A percentile compares a stretch with the other conserved stretches of the same genome.
These are phyloP conservation scores for Furcasterigmium furcatum DNA, from an alignment of 2,329 filamentous ascomycete genomes.

Conservation along the genomic window DNA sequence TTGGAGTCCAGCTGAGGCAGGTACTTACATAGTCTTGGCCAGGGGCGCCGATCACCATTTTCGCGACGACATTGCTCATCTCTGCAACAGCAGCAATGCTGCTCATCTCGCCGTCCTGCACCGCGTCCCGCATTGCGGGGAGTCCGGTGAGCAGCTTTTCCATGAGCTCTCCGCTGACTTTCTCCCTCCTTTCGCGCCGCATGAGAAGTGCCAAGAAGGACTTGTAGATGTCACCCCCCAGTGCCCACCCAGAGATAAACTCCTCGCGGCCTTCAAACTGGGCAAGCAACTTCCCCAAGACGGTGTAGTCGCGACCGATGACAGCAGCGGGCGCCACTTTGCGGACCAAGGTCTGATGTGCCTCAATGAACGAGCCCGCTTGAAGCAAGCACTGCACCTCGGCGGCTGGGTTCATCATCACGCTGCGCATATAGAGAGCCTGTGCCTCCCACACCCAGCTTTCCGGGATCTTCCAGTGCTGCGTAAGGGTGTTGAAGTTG, in stretches of 20 bases:
- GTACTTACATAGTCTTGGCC: conserved; percentile 55
- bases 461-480: conserved; percentile 67
- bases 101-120: conserved; percentile 29
- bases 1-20: background rate
- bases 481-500: conserved; percentile 57
- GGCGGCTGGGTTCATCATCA: conserved; percentile 62
- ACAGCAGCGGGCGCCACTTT: conserved; percentile 80
- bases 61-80: conserved; percentile 73
- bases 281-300: conserved; percentile 64
- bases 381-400: conserved; percentile 80
- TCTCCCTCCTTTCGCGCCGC: conserved; percentile 33
- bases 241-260: conserved; percentile 68
- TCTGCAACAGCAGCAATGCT: conserved; percentile 75
- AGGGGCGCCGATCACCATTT: conserved; percentile 53
- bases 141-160: conserved; percentile 56
- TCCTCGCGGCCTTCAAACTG: conserved; percentile 65
- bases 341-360: conserved; percentile 77
- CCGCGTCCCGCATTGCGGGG: conserved; percentile 48
- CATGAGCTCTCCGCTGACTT: conserved; percentile 37
- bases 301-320: conserved; percentile 75
- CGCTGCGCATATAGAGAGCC: conserved; percentile 75
- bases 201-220: conserved; percentile 54
- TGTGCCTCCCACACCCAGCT: conserved; percentile 86
- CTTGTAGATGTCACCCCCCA: conserved; percentile 77
- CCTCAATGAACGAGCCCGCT: conserved; percentile 73